Base-by-base conservation (phyloP, 768 basidiomycete genomes). In the Pleurotus salmoneostramineus region DNA sequence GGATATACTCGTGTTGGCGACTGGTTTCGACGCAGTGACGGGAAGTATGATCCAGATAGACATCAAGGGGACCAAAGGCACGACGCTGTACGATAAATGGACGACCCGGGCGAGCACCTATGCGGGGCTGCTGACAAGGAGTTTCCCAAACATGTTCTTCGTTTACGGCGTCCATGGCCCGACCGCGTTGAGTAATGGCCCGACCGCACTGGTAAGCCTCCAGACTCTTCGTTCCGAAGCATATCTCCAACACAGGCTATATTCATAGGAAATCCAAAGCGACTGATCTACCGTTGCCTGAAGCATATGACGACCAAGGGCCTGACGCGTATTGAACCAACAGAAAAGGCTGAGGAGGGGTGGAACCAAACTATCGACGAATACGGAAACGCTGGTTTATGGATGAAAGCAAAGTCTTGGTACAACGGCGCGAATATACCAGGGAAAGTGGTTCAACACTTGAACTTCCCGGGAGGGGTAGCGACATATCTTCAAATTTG, bases 121-220 rank as follows among this genome's bases (percentile, higher is more conserved):
- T 46, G 50, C 62, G 14, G 63, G 61, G 17, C 17, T 64, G 47
- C 56, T 55, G 36, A 54, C 51, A 21, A 50, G 46, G 3, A 50
- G 43, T n/a, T 64, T 49, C 45, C 63, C 63, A 12, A 64, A 64
- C 37, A 55, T 64, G 63, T 62, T 64, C 48, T 64, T 59, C 56
- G 27, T 58, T 10, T 62, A 51, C 43, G 63, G 59, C 6, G 59
- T 61, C 15, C 61, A 62, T 11, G 62, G 56, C 11, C 63, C 61
- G 4, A 60, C 61, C 2, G 63, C 47, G 6, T 50, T 62, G 21
- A 34, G 56, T 40, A 62, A 61, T 21, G 63, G 59, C 7, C 63
- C 61, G 6, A 62, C 50, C 12, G 48, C 48, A 21, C 43, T 61
- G 45, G 63, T 64, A 14, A 45, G 57, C 56, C 5, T 34, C 48